phyloP scores from a whole-genome alignment of 768 basidiomycete genomes.

The Panus rudis region DNA sequence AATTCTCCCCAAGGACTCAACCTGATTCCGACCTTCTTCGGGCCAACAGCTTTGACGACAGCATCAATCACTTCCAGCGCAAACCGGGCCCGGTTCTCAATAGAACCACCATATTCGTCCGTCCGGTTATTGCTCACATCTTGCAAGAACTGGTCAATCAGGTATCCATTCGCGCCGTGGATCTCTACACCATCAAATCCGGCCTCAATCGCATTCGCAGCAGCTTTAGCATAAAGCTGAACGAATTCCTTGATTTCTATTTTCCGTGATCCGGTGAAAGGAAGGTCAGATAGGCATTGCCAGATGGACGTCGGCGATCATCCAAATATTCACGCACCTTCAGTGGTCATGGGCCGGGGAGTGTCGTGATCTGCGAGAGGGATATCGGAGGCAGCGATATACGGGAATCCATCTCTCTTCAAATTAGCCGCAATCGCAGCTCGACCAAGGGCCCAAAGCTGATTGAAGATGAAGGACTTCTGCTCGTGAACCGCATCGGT shows the following conservation, averaged over 20 bases:
- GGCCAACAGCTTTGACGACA: constrained; percentile 33
- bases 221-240: constrained; percentile 15
- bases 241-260: constrained; percentile 32
- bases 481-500: constrained; percentile 51
- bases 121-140: constrained; percentile 31
- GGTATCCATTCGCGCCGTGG: constrained; percentile 26
- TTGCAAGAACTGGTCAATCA: constrained; percentile 36
- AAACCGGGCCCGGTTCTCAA: constrained; percentile 43
- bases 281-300: background rate
- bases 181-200: constrained; percentile 44
- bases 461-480: constrained; percentile 44
- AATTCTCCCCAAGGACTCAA: constrained; percentile 26
- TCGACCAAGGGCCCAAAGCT: constrained; percentile 54
- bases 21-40: constrained; percentile 33
- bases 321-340: too few species aligned
- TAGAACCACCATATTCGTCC: constrained; percentile 43
- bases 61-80: constrained; percentile 35
- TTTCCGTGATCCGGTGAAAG: background rate
- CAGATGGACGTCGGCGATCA: background rate
- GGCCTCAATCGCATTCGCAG: constrained; percentile 27
- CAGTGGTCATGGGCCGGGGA: constrained; percentile 20
- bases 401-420: constrained; percentile 28
- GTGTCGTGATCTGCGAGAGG: constrained; percentile 6
- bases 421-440: constrained; percentile 29
- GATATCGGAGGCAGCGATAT: constrained; percentile 29